Conservation (phyloP, 805 yeast species). For the Barnettozyma populi region DNA sequence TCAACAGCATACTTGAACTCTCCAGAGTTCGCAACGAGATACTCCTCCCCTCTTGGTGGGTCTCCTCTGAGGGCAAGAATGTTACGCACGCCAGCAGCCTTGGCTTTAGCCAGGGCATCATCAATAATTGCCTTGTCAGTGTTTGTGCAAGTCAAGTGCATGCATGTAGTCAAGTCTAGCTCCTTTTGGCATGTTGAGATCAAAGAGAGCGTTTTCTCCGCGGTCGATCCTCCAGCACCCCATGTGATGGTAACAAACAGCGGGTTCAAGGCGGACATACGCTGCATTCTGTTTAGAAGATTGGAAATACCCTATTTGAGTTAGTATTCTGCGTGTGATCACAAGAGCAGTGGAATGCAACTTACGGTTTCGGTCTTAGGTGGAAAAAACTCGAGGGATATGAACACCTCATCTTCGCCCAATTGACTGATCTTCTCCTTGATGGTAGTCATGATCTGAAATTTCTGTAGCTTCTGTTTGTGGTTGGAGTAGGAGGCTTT, state of each 20-base stretch:
- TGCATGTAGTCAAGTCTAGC: slow-evolving; percentile 80
- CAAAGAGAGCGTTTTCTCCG: slow-evolving; percentile 77
- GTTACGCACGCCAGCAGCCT: slow-evolving; percentile 73
- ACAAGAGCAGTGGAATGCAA: background rate
- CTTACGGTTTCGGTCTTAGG: slow-evolving; percentile 79
- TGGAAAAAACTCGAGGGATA: slow-evolving; percentile 94
- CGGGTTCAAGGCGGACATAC: slow-evolving; percentile 88
- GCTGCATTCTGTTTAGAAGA: slow-evolving; percentile 75
- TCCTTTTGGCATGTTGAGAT: slow-evolving; percentile 73
- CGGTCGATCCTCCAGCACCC: slow-evolving; percentile 98
- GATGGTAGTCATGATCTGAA: slow-evolving; percentile 21
- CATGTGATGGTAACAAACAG: slow-evolving; percentile 90
- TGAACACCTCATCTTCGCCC: slow-evolving; percentile 50
- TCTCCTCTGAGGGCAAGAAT: slow-evolving; percentile 94
- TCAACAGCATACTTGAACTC: slow-evolving; percentile 75
- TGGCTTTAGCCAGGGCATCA: slow-evolving; percentile 67
- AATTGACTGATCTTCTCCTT: slow-evolving; percentile 47
- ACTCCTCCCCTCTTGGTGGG: slow-evolving; percentile 77
- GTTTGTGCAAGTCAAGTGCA: slow-evolving; percentile 95
- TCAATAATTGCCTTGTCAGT: slow-evolving; percentile 76
- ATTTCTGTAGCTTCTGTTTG: background rate
- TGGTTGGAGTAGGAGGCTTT: background rate
- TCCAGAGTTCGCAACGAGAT: slow-evolving; percentile 38
- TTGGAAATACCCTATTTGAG: slow-evolving; percentile 62
- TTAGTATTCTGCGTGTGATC: background rate